Percentiles rank a stretch among this genome's conserved stretches.
Evolutionary conservation across 768 basidiomycete species (phyloP).

Genomic region (Tricholoma saponaceum): DNA sequence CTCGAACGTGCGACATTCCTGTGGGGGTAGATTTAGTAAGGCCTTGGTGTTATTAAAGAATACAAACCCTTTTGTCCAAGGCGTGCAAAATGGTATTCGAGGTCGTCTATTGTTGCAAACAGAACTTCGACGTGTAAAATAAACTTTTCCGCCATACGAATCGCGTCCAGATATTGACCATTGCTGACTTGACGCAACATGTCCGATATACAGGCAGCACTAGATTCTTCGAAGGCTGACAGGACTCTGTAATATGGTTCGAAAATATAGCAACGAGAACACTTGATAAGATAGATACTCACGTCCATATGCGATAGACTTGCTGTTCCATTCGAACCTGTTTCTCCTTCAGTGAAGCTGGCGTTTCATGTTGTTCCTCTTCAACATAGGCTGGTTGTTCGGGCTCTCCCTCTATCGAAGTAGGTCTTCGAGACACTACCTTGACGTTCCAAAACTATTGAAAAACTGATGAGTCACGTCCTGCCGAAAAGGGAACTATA

Average conservation of each 20-base stretch:
- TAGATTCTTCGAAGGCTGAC: conserved; percentile 98
- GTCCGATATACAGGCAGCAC: conserved; percentile 97
- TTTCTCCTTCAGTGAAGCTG: conserved; percentile 78
- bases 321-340: conserved; percentile 95
- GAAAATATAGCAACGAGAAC: conserved; percentile 6
- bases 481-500: conserved; percentile 13
- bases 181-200: conserved; percentile 98
- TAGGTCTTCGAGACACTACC: conserved; percentile 71
- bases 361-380: conserved; percentile 79
- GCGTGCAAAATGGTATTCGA: conserved; percentile 82
- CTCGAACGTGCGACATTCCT: conserved; percentile 98
- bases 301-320: conserved; percentile 99
- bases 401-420: conserved; percentile 47
- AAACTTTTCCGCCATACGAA: conserved; percentile 98
- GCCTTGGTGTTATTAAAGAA: background rate
- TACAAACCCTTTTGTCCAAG: conserved; percentile 80
- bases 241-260: conserved; percentile 56
- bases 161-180: conserved; percentile 93
- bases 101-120: conserved; percentile 95
- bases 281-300: conserved; percentile 28
- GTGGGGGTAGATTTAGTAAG: conserved; percentile 13
- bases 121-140: conserved; percentile 97
- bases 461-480: conserved; percentile 1
- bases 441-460: conserved; percentile 98
- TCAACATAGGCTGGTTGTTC: conserved; percentile 58